Conservation (phyloP, 306 rosid genomes). For the Acacia melanoxylon region DNA sequence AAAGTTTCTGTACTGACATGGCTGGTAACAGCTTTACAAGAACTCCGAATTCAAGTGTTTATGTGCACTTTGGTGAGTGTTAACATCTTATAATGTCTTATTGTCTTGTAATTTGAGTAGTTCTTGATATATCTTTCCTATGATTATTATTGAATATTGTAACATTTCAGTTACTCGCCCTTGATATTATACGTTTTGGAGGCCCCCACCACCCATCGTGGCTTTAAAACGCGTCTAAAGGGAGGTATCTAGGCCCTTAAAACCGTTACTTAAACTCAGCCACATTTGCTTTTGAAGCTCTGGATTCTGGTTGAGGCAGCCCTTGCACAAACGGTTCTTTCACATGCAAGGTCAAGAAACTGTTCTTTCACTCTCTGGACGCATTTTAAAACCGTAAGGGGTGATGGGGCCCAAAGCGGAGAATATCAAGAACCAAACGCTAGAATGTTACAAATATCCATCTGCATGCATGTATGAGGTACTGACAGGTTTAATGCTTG, state of each 20-base stretch:
- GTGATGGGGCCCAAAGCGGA: no score
- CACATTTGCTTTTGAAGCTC: slow-evolving; percentile 63
- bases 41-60: slow-evolving; percentile 65
- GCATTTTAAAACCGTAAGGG: no score
- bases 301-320: slow-evolving; percentile 30
- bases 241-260: no score
- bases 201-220: no score
- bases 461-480: no score
- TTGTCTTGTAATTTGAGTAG: neutral
- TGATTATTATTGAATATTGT: neutral
- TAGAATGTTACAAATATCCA: no score
- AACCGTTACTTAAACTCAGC: slow-evolving; percentile 49
- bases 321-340: slow-evolving; percentile 56
- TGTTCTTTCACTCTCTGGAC: no score
- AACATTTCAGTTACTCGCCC: no score
- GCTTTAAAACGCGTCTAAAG: no score
- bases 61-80: slow-evolving; percentile 75
- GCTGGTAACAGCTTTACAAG: slow-evolving; percentile 83
- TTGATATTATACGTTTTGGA: no score
- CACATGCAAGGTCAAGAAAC: slow-evolving; percentile 65
- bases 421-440: no score
- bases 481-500: no score
- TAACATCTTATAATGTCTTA: neutral
- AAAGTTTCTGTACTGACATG: slow-evolving; percentile 69
- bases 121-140: slow-evolving; percentile 9